phyloP scores from a whole-genome alignment of 495 filamentous ascomycete genomes.

The Penicillium argentinense region DNA sequence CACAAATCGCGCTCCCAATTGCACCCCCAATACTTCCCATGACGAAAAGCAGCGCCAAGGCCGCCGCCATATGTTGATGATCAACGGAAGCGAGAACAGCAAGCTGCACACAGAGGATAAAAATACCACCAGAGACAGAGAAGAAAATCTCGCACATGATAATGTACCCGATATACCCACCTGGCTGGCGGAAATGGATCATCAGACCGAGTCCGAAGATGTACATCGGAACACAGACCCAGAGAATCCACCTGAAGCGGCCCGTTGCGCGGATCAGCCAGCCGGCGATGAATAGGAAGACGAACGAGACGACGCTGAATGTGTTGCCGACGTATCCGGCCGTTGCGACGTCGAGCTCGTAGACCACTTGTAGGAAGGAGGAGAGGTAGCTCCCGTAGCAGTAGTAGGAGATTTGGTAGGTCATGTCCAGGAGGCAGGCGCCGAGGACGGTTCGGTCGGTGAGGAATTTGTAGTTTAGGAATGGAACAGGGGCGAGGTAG shows the following conservation, averaged over 20 bases:
- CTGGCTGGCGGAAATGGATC: conserved; percentile 63
- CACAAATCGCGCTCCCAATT: conserved; percentile 59
- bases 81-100: conserved; percentile 63
- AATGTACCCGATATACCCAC: conserved; percentile 59
- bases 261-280: conserved; percentile 54
- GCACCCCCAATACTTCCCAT: conserved; percentile 63
- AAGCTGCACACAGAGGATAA: conserved; percentile 63
- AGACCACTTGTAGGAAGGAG: conserved; percentile 71
- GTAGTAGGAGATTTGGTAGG: conserved; percentile 50
- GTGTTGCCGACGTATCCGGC: conserved; percentile 53
- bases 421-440: conserved; percentile 48
- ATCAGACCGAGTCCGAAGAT: conserved; percentile 58
- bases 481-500: conserved; percentile 42
- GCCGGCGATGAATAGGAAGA: conserved; percentile 46
- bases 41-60: conserved; percentile 61
- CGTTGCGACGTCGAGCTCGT: conserved; percentile 46
- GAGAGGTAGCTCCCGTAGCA: conserved; percentile 56
- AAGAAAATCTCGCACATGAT: conserved; percentile 74
- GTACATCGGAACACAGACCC: conserved; percentile 51
- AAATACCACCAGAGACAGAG: conserved; percentile 56
- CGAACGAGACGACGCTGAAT: conserved; percentile 48
- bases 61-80: conserved; percentile 64
- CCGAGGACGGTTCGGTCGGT: conserved; percentile 58
- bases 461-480: conserved; percentile 54
- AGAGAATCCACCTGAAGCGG: conserved; percentile 47